A percentile compares a stretch with the other conserved stretches of the same genome.
phyloP scores from a whole-genome alignment of 1,139 yeast species.

The Blastobotrys raffinosifermentans region DNA sequence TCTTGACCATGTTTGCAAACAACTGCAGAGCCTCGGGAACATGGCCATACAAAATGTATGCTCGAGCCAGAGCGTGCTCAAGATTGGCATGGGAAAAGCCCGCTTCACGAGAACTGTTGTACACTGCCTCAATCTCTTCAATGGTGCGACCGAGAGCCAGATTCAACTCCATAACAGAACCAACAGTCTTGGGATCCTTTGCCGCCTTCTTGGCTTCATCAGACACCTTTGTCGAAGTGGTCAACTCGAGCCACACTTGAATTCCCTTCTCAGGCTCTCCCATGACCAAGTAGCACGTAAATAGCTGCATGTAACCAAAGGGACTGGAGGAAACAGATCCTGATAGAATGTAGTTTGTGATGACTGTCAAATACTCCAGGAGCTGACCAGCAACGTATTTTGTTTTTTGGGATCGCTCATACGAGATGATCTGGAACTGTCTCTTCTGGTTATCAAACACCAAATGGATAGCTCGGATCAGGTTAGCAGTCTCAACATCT shows the following conservation, averaged over 20 bases:
- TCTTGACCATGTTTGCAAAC: slow-evolving; percentile 40
- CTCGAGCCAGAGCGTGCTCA: slow-evolving; percentile 56
- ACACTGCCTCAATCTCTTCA: slow-evolving; percentile 50
- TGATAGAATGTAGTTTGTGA: slow-evolving; percentile 40
- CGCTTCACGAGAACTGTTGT: slow-evolving; percentile 35
- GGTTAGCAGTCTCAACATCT: slow-evolving; percentile 21
- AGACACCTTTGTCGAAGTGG: slow-evolving; percentile 32
- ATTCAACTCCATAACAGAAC: slow-evolving; percentile 65
- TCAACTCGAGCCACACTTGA: slow-evolving; percentile 39
- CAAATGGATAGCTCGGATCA: slow-evolving; percentile 26
- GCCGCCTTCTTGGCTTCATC: slow-evolving; percentile 15
- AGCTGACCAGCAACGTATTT: slow-evolving; percentile 22
- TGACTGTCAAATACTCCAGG: slow-evolving; percentile 31
- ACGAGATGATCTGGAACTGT: slow-evolving; percentile 16
- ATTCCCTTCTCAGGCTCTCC: slow-evolving; percentile 48
- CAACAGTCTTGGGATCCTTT: slow-evolving; percentile 53
- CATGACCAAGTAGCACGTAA: slow-evolving; percentile 53
- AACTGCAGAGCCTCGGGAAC: slow-evolving; percentile 46
- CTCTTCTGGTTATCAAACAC: slow-evolving; percentile 11
- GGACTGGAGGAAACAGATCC: slow-evolving; percentile 41
- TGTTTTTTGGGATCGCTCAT: slow-evolving; percentile 13
- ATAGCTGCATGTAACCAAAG: slow-evolving; percentile 51
- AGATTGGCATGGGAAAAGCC: slow-evolving; percentile 35
- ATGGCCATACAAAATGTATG: slow-evolving; percentile 48
- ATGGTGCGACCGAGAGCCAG: slow-evolving; percentile 55